A percentile compares a stretch with the other conserved stretches of the same genome.
These are phyloP conservation scores for Mycena kentingensis DNA, from an alignment of 768 basidiomycete genomes.

Conservation along the genomic window DNA sequence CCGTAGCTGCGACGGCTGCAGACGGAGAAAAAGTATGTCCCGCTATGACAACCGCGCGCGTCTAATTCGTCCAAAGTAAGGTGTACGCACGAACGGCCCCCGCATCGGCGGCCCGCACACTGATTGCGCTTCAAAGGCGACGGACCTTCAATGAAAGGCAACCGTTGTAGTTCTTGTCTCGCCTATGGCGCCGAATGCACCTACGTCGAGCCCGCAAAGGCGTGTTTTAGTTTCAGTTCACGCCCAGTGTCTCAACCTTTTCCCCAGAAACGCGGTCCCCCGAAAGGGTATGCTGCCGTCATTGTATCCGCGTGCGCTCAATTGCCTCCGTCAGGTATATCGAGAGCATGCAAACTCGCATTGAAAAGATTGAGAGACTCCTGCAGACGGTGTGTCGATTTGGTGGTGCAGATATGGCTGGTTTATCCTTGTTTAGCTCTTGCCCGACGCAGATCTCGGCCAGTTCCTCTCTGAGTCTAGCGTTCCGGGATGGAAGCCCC, in stretches of 20 bases:
- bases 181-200: slow-evolving; percentile 63
- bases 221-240: slow-evolving; percentile 32
- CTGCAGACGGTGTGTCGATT: slow-evolving; percentile 49
- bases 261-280: slow-evolving; percentile 55
- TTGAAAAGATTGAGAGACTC: slow-evolving; percentile 67
- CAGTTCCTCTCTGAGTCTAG: slow-evolving; percentile 50
- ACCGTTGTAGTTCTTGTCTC: slow-evolving; percentile 65
- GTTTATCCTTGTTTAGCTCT: slow-evolving; percentile 31
- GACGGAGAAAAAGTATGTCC: slow-evolving; percentile 67
- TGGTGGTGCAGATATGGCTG: too few relatives aligned
- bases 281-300: slow-evolving; percentile 52
- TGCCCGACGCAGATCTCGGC: slow-evolving; percentile 66
- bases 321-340: slow-evolving; percentile 55
- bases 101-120: slow-evolving; percentile 5
- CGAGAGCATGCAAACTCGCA: slow-evolving; percentile 59
- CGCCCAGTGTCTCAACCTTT: not conserved
- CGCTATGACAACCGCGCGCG: not conserved
- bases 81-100: slow-evolving; percentile 31
- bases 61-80: slow-evolving; percentile 34
- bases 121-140: slow-evolving; percentile 48
- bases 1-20: slow-evolving; percentile 73
- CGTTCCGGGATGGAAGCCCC: slow-evolving; percentile 34
- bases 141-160: slow-evolving; percentile 65
- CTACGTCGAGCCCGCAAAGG: slow-evolving; percentile 70
- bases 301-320: not conserved